Evolutionary conservation across 768 basidiomycete species (phyloP).

Genomic region (Tulasnella sp.): DNA sequence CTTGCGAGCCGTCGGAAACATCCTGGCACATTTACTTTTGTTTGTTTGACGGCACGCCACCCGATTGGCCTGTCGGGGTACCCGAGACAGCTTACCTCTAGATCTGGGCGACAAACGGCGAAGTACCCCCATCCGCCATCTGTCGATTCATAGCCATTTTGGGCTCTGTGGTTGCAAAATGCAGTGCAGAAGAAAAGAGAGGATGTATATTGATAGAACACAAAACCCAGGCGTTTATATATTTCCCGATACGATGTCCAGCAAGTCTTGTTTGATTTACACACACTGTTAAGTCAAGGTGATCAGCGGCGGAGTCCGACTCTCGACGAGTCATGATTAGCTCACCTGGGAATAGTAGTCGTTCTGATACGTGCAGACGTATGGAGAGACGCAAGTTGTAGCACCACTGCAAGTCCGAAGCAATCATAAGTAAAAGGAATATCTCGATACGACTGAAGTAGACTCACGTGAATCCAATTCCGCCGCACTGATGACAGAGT

Average conservation of each 20-base stretch:
- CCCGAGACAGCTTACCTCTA: too few relatives aligned
- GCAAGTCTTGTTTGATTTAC: neutral
- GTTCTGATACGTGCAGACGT: neutral
- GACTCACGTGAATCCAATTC: neutral
- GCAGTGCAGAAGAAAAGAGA: neutral
- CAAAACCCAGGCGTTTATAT: too few relatives aligned
- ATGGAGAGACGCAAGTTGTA: slow-evolving; percentile 7
- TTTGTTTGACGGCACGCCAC: too few relatives aligned
- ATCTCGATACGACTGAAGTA: neutral
- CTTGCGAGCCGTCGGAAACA: too few relatives aligned
- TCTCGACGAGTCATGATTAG: neutral
- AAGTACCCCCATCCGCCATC: too few relatives aligned
- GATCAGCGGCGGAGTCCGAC: neutral
- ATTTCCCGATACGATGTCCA: neutral
- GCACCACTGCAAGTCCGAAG: slow-evolving; percentile 6
- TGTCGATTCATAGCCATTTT: too few relatives aligned
- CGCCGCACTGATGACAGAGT: neutral
- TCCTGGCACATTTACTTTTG: too few relatives aligned
- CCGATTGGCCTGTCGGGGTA: too few relatives aligned
- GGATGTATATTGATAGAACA: neutral
- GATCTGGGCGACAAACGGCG: too few relatives aligned
- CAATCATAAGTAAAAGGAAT: neutral
- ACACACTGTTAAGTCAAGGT: neutral
- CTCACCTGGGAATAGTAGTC: slow-evolving; percentile 4
- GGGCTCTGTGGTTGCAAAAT: too few relatives aligned